phyloP scores from a whole-genome alignment of 1,284 basidiomycete genomes.

The Rhizoctonia solani region DNA sequence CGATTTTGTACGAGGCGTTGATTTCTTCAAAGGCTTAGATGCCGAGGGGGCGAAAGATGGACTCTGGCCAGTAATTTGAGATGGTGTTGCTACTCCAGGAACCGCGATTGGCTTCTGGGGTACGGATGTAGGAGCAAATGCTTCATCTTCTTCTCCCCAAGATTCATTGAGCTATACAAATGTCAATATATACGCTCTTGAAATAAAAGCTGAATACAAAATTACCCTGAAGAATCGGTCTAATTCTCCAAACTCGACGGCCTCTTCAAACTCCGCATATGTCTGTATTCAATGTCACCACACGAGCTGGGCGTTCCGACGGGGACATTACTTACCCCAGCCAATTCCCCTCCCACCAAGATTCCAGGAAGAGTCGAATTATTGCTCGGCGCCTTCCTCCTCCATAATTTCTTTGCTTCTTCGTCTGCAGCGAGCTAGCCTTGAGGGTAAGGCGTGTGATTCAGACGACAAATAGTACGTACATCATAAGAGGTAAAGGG shows the following conservation, averaged over 20 bases:
- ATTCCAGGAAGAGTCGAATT: constrained; percentile 81
- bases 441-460: background rate
- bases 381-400: constrained; percentile 74
- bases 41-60: constrained; percentile 56
- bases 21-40: constrained; percentile 45
- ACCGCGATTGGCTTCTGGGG: constrained; percentile 69
- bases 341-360: constrained; percentile 69
- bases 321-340: constrained; percentile 51
- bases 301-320: constrained; percentile 46
- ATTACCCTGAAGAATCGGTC: constrained; percentile 61
- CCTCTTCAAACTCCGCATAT: constrained; percentile 70
- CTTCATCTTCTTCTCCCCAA: constrained; percentile 63
- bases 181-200: background rate
- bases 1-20: constrained; percentile 53
- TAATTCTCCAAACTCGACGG: constrained; percentile 74
- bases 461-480: constrained; percentile 2
- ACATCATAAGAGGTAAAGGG: constrained; percentile 73
- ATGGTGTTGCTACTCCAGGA: constrained; percentile 70
- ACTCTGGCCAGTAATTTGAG: constrained; percentile 72
- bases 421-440: constrained; percentile 71
- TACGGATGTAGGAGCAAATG: constrained; percentile 49
- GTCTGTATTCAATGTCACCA: constrained; percentile 47
- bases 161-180: constrained; percentile 56
- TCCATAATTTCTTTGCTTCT: constrained; percentile 76
- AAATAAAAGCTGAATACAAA: background rate